Conservation (phyloP, 2,329 filamentous ascomycete species). For the Fusarium robinianum region DNA sequence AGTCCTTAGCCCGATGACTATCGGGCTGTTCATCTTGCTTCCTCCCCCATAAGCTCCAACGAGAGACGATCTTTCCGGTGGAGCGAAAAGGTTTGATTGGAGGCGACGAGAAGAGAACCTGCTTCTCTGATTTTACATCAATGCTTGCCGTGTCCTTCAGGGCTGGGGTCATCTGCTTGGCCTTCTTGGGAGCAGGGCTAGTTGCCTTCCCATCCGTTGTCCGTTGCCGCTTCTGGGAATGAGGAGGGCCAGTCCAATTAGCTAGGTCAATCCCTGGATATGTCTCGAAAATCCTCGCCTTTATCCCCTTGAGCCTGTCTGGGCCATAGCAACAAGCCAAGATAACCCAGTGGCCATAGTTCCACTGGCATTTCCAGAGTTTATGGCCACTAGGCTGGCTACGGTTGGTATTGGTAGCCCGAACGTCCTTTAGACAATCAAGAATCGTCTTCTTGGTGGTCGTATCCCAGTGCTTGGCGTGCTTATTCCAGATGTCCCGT, state of each 20-base stretch:
- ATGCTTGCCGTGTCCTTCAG: no score
- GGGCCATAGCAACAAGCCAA: constrained; percentile 10
- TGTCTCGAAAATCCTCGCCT: background rate
- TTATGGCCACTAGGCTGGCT: constrained; percentile 7
- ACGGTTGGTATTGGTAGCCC: background rate
- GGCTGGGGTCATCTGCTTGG: no score
- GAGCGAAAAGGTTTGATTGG: no score
- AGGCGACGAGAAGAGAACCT: no score
- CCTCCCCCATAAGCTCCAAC: no score
- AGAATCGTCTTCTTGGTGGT: background rate
- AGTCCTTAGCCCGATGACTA: no score
- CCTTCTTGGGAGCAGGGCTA: no score
- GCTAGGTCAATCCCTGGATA: constrained; percentile 7
- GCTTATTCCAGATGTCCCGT: constrained; percentile 2
- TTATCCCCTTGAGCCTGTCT: background rate
- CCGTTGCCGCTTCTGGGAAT: no score
- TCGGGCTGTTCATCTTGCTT: no score
- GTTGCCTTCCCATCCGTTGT: no score
- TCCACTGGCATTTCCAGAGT: background rate
- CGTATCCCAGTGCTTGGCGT: constrained; percentile 1
- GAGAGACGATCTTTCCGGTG: no score
- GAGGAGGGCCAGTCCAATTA: constrained; percentile 4
- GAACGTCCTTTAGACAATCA: background rate
- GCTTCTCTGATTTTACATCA: no score
- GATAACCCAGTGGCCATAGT: constrained; percentile 15